These are phyloP conservation scores for sunflower (Helianthus annuus) DNA, from an alignment of 129 eudicot genomes.

Conservation along the genomic window DNA sequence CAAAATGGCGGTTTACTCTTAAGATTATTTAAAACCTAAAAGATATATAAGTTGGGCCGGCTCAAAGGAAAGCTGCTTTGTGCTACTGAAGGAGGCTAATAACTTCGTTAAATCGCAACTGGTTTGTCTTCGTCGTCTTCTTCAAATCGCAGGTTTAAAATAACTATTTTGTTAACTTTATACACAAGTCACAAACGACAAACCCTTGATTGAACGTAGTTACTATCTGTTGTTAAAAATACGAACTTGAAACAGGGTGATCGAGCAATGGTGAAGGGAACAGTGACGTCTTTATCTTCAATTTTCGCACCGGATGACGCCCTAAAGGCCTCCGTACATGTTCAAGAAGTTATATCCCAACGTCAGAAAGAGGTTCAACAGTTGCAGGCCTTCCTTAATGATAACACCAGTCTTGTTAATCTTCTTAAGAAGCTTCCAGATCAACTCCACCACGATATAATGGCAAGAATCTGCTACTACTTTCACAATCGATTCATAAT, in stretches of 20 bases:
- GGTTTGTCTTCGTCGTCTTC: not conserved
- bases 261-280: constrained; percentile 54
- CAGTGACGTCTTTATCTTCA: constrained; percentile 69
- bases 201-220: not conserved
- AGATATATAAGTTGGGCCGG: too few species aligned
- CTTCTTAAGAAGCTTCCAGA: constrained; percentile 78
- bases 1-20: too few species aligned
- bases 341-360: constrained; percentile 49
- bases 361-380: constrained; percentile 49
- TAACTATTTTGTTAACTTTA: not conserved
- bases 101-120: not conserved
- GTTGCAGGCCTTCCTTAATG: constrained; percentile 50
- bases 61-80: too few species aligned
- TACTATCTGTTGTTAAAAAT: not conserved
- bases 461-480: constrained; percentile 37
- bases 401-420: constrained; percentile 55
- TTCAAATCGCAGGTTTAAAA: not conserved
- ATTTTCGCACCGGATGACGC: constrained; percentile 66
- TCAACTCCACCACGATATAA: constrained; percentile 74
- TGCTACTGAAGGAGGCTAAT: too few species aligned
- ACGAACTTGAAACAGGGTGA: not conserved
- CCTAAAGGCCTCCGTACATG: constrained; percentile 62
- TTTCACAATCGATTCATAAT: not conserved
- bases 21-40: too few species aligned
- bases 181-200: not conserved